These are phyloP conservation scores for Claviceps fusiformis DNA, from an alignment of 2,329 filamentous ascomycete species.

Conservation along the genomic window DNA sequence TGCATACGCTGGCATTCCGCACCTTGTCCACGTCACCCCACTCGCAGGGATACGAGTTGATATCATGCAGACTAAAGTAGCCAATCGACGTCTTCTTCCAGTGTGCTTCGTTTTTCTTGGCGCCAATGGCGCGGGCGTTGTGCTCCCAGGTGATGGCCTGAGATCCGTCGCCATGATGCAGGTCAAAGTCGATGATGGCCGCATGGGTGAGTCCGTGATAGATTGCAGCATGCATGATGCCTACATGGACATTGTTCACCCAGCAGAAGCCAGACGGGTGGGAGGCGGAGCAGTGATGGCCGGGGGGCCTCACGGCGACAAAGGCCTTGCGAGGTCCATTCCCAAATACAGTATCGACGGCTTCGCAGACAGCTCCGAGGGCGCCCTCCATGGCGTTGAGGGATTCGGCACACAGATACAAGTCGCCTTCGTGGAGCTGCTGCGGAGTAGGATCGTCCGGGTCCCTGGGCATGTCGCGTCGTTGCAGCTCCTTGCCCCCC, in stretches of 20 bases:
- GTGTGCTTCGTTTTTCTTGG: conserved; percentile 55
- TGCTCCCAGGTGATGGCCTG: conserved; percentile 88
- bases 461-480: conserved; percentile 48
- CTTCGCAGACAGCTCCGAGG: conserved; percentile 84
- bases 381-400: conserved; percentile 80
- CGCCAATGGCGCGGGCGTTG: conserved; percentile 52
- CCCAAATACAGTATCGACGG: conserved; percentile 70
- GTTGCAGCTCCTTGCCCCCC: conserved; percentile 63
- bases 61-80: conserved; percentile 94
- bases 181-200: conserved; percentile 82
- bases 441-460: conserved; percentile 30
- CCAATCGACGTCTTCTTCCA: conserved; percentile 82
- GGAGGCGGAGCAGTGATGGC: conserved; percentile 84
- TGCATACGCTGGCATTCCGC: conserved; percentile 82
- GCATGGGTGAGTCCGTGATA: conserved; percentile 82
- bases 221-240: conserved; percentile 79
- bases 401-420: conserved; percentile 83
- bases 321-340: conserved; percentile 63
- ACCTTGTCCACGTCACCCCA: conserved; percentile 87
- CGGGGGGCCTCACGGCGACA: conserved; percentile 82
- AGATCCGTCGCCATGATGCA: conserved; percentile 91
- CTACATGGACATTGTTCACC: conserved; percentile 96
- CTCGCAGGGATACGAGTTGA: conserved; percentile 97
- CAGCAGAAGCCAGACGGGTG: conserved; percentile 95
- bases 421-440: conserved; percentile 71